phyloP scores from a whole-genome alignment of 208 protist species.

The Wallacemonas rigidus region DNA sequence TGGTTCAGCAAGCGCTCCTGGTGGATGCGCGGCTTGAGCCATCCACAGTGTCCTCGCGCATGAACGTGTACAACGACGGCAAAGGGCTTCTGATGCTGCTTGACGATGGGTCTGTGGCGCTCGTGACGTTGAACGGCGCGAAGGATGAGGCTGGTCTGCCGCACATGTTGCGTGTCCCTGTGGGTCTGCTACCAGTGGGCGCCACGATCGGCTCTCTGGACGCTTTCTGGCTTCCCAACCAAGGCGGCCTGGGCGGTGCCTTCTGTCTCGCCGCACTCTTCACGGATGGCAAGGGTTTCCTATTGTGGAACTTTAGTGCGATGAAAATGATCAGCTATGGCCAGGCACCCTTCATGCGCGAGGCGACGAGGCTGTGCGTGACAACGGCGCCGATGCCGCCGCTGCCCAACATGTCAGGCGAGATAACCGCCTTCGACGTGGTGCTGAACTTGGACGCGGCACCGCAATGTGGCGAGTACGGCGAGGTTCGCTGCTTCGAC shows the following conservation, averaged over 20 bases:
- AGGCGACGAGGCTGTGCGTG: conserved; percentile 44
- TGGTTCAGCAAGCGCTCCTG: conserved; percentile 59
- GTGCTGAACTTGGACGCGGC: conserved; percentile 19
- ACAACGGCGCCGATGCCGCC: conserved; percentile 38
- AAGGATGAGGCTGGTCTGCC: conserved; percentile 46
- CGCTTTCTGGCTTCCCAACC: conserved; percentile 59
- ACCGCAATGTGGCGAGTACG: conserved; percentile 47
- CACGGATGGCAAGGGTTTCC: conserved; percentile 60
- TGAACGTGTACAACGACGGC: conserved; percentile 57
- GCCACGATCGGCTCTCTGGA: conserved; percentile 56
- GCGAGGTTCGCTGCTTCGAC: conserved; percentile 45
- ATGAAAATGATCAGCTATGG: conserved; percentile 67
- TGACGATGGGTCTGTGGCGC: conserved; percentile 61
- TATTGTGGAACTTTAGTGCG: conserved; percentile 71
- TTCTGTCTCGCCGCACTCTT: conserved; percentile 65
- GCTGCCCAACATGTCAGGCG: conserved; percentile 59
- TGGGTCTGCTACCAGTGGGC: conserved; percentile 67
- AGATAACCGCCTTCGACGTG: conserved; percentile 52
- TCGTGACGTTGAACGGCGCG: conserved; percentile 65
- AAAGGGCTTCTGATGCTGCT: conserved; percentile 72
- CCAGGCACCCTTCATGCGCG: conserved; percentile 34
- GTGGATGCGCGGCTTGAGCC: conserved; percentile 63
- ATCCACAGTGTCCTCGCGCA: conserved; percentile 30
- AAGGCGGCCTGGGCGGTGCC: conserved; percentile 14
- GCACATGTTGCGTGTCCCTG: conserved; percentile 53